These are phyloP conservation scores for Oryza australiensis DNA, from an alignment of 176 grass and related monocot genomes.

Conservation along the genomic window DNA sequence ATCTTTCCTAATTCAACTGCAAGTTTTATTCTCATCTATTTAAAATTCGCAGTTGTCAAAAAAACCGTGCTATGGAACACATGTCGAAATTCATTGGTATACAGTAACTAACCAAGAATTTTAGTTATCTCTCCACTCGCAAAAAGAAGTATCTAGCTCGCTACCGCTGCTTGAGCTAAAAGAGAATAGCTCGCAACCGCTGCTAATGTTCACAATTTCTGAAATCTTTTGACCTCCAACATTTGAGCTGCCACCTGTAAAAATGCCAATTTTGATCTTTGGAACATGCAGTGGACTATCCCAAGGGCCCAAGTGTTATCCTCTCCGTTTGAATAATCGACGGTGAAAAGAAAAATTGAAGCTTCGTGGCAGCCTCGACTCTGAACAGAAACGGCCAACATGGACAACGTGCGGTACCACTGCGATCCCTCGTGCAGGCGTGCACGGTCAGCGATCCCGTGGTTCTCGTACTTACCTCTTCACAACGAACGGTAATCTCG, in stretches of 20 bases:
- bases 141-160: not conserved
- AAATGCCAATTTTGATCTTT: not conserved
- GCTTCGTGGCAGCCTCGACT: constrained; percentile 6
- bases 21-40: not conserved
- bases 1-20: not conserved
- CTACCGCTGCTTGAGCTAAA: not conserved
- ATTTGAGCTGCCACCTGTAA: not conserved
- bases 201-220: not conserved
- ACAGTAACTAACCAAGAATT: not conserved
- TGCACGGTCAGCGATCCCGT: not conserved
- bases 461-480: too few relatives aligned
- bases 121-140: not conserved
- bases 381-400: not conserved
- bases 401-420: not conserved
- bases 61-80: not conserved
- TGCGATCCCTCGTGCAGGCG: not conserved
- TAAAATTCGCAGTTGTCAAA: not conserved
- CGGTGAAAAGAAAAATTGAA: constrained; percentile 20
- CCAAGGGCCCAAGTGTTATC: not conserved
- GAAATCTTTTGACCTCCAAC: not conserved
- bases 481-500: constrained; percentile 4
- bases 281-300: not conserved
- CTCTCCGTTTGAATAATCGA: not conserved
- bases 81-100: not conserved
- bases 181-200: not conserved